Conservation (phyloP, 108 stramenopile genomes). For the Cyclotella atomus region DNA sequence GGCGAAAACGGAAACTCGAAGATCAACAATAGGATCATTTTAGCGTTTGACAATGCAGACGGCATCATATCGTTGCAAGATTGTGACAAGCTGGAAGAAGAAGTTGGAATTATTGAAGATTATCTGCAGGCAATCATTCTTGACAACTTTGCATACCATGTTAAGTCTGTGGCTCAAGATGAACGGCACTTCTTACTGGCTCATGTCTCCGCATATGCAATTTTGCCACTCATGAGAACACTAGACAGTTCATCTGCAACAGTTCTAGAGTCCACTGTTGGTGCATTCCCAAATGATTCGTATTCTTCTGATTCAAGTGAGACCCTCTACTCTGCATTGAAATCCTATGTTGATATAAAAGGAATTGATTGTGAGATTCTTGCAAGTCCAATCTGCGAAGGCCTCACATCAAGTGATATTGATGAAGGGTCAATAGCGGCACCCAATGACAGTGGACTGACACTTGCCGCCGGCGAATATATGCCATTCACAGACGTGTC, state of each 20-base stretch:
- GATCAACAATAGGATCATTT: slow-evolving; percentile 32
- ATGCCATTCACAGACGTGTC: slow-evolving; percentile 27
- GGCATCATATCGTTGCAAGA: background rate
- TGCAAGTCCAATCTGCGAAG: slow-evolving; percentile 31
- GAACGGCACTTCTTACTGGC: slow-evolving; percentile 28
- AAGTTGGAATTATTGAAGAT: slow-evolving; percentile 17
- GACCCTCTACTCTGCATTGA: slow-evolving; percentile 27
- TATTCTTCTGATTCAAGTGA: slow-evolving; percentile 9
- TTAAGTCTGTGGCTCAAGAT: slow-evolving; percentile 10
- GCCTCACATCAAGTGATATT: slow-evolving; percentile 12
- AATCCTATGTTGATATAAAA: slow-evolving; percentile 17
- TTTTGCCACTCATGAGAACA: slow-evolving; percentile 32
- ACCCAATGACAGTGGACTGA: slow-evolving; percentile 18
- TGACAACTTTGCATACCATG: slow-evolving; percentile 37
- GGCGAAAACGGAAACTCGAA: slow-evolving; percentile 42
- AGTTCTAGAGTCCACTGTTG: slow-evolving; percentile 27
- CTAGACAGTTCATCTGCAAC: slow-evolving; percentile 20
- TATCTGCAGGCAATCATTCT: slow-evolving; percentile 35
- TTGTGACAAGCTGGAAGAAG: slow-evolving; percentile 20
- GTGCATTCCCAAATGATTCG: background rate
- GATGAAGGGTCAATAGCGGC: background rate
- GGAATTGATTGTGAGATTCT: slow-evolving; percentile 41
- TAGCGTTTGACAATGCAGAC: slow-evolving; percentile 24
- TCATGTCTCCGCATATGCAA: slow-evolving; percentile 26
- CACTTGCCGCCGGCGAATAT: slow-evolving; percentile 39